Evolutionary conservation across 208 protist species (phyloP), one percentile per base, ranked within the genome.

Genomic region (Trypanosoma conorhini): DNA sequence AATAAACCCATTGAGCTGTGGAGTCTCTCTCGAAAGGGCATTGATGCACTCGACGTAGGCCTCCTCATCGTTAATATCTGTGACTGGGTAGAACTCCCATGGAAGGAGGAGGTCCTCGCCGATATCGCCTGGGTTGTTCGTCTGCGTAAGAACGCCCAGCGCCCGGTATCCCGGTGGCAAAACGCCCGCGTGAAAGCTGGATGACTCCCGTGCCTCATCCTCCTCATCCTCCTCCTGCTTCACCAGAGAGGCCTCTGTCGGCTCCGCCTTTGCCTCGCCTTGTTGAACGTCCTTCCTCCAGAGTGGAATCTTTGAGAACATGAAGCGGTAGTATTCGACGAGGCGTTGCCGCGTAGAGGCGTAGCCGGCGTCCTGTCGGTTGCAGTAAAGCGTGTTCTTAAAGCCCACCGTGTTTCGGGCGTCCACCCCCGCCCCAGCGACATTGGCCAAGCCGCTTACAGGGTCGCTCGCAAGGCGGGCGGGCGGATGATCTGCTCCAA

Each of bases 11-110:
- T 40, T 61, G 17, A 59, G 8, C 0, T 42, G 40, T n/a, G 50
- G 48, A 22, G 67, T 55, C 17, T 86, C 70, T 57, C 77, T 68
- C 40, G 65, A 67, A 67, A 95, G 70, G 8, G 90, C 86, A 4
- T 65, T 48, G 24, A 95, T 74, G 3, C 86, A 81, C 2, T 50
- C 72, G 1, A 71, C 13, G 72, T 88, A 95, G 57, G 72, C 54
- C 7, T 70, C 77, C 13, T 94, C 88, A 66, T 93, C 87, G 24
- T 88, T 72, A 13, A 87, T 9, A 80, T 94, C 78, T 13, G 62
- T 64, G 19, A 96, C 88, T 8, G 86, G 75, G 74, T 83, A 88
- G 51, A 96, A 89, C 69, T 96, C 91, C 91, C 91, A 96, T 69
- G 91, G 91, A 57, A 80, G 65, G 28, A 78, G 68, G 61, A 79